Base-by-base conservation (phyloP, 106 monocot species). In the Phalaenopsis aphrodite region DNA sequence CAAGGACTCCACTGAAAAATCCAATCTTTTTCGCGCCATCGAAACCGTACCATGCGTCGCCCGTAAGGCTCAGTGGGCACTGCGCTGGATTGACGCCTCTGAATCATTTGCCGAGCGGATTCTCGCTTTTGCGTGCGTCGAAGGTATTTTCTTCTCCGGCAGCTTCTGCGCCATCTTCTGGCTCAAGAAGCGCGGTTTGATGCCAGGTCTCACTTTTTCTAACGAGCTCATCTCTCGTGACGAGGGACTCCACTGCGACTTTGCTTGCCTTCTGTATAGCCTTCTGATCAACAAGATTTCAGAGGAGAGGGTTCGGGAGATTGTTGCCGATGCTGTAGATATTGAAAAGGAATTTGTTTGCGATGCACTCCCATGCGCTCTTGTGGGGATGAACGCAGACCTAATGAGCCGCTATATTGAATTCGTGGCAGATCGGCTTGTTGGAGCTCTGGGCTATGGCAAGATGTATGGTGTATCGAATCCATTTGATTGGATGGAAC, bases 171-270 rank as follows among this genome's bases (percentile, higher is more conserved):
- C 92, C 42, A 92, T 92, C 19, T 92, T 92, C 77, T 92, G 92
- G 92, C 87, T 92, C 45, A 92, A 92, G 78, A 92, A 92, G 75
- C 87, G 92, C 0, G 92, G 92, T 0, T 79, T 92, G 2, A 92
- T 91, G 91, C 91, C 91, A 1, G 91, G 91, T 0, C 77, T 91
- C 46, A 89, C 91, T 18, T 91, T 91, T 75, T 86, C 91, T 41
- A 91, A 91, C 46, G 95, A 93, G 82, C 89, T 96, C 77, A 96
- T 89, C 72, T 89, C 96, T 10, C 85, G 96, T 9, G 96, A 96
- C 86, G 96, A 96, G 69, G 96, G 96, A 5, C 86, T 96, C 1
- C 95, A 96, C 75, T 96, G 95, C 77, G 95, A 96, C 76, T 96
- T 96, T 83, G 95, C 95, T 3, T 96, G 95, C 81, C 85, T 96